A percentile compares a stretch with the other conserved stretches of the same genome.
Evolutionary conservation across 352 stramenopile species (phyloP).

Genomic region (Phytopythium chamaehyphon): DNA sequence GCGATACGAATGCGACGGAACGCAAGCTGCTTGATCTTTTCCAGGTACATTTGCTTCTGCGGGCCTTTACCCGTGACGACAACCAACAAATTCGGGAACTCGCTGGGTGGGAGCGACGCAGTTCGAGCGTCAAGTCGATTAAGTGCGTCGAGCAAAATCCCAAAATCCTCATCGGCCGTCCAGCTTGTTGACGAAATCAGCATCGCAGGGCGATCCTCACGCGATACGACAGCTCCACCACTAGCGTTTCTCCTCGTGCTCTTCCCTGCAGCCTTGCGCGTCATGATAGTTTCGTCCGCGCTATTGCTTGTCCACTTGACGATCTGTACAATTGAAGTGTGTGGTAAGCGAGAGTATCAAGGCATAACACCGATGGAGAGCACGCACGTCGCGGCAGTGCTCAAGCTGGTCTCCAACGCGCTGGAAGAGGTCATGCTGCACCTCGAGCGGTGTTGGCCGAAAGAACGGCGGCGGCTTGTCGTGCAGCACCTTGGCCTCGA

Average conservation of each 20-base stretch:
- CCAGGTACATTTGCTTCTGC: slow-evolving; percentile 89
- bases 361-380: neutral
- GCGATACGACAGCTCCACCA: slow-evolving; percentile 15
- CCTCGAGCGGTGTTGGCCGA: slow-evolving; percentile 68
- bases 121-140: slow-evolving; percentile 62
- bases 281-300: slow-evolving; percentile 64
- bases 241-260: slow-evolving; percentile 21
- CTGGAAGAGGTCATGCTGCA: slow-evolving; percentile 89
- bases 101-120: slow-evolving; percentile 19
- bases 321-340: slow-evolving; percentile 7
- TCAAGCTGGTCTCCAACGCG: slow-evolving; percentile 67
- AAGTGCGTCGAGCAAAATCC: slow-evolving; percentile 93
- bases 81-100: slow-evolving; percentile 86
- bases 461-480: slow-evolving; percentile 96
- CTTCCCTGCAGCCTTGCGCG: slow-evolving; percentile 25
- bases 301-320: slow-evolving; percentile 26
- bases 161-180: slow-evolving; percentile 99
- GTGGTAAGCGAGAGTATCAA: neutral
- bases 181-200: slow-evolving; percentile 96
- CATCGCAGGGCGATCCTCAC: slow-evolving; percentile 58
- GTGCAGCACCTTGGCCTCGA: slow-evolving; percentile 89
- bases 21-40: slow-evolving; percentile 63
- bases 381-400: slow-evolving; percentile 71
- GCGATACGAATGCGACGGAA: slow-evolving; percentile 80
- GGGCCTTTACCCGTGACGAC: slow-evolving; percentile 98